Evolutionary conservation across 805 yeast species (phyloP), one percentile per base, ranked within the genome.

Genomic region (Pichia deserticola): DNA sequence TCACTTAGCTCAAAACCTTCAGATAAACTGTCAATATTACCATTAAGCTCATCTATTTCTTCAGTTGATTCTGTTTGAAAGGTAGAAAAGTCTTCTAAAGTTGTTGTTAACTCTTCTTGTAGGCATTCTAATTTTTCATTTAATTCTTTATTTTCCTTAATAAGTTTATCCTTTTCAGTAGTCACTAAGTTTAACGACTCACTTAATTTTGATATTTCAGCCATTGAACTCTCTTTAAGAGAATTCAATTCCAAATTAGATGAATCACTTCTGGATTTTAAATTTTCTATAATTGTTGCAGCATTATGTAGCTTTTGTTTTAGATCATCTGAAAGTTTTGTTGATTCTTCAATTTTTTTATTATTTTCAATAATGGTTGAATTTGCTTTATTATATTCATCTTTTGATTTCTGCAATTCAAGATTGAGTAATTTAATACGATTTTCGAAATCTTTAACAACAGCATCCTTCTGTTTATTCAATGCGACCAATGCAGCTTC

Each of bases 31-130:
- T 59, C 64, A 25, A 68, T 53, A 34, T 62, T 62, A 5, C 58
- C 52, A 1, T 78, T 77, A 15, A 79, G 60, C 1, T 54, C 53
- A 4, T 57, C 54, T 25, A 54, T 42, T 29, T 62, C 60, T 11
- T 51, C 55, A 5, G 54, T 28, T 4, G 60, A 47, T 40, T 60
- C 59, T 7, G 54, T 54, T 45, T 61, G 60, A 7, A 61, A 36
- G 4, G 43, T 36, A 13, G 57, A 51, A 37, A 57, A 56, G 25
- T 54, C 56, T 25, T 60, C 60, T 35, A 50, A 55, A 4, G 59
- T 54, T 8, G 54, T 48, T 25, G 56, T 58, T 32, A 61, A 42
- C 20, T 60, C 59, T 25, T 60, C 56, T 33, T 60, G 55, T 20
- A 58, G 42, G 0, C 45, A 36, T 5, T 48, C 49, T 7, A 51